Evolutionary conservation across 2,329 filamentous ascomycete genomes (phyloP).

Genomic region (Trichophyton equinum): DNA sequence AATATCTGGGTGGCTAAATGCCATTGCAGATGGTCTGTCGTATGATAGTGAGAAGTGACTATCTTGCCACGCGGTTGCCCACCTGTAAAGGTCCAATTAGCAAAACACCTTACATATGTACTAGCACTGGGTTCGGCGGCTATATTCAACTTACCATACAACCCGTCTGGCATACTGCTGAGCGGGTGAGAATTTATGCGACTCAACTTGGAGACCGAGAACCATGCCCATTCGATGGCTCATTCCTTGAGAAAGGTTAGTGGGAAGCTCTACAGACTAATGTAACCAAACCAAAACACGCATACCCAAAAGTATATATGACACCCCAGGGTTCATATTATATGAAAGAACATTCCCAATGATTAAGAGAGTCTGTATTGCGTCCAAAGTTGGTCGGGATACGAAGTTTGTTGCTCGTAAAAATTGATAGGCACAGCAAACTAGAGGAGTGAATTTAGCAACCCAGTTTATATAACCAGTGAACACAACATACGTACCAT

Average conservation of each 20-base stretch:
- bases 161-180: constrained; percentile 36
- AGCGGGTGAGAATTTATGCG: constrained; percentile 39
- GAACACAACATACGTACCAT: constrained; percentile 31
- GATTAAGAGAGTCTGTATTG: constrained; percentile 49
- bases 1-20: constrained; percentile 41
- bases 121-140: background rate
- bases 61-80: constrained; percentile 54
- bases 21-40: constrained; percentile 44
- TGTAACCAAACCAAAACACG: background rate
- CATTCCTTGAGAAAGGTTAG: constrained; percentile 31
- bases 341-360: constrained; percentile 51
- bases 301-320: constrained; percentile 46
- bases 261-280: background rate
- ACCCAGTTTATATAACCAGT: background rate
- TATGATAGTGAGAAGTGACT: constrained; percentile 52
- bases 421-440: constrained; percentile 54
- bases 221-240: constrained; percentile 49
- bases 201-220: constrained; percentile 47
- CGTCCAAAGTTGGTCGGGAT: constrained; percentile 48
- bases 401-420: constrained; percentile 52
- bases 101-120: background rate
- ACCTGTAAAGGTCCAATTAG: constrained; percentile 27
- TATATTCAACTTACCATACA: constrained; percentile 29
- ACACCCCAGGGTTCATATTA: constrained; percentile 53
- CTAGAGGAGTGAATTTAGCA: constrained; percentile 20